phyloP scores from a whole-genome alignment of 768 basidiomycete species.

The Calocybe gangraenosa region DNA sequence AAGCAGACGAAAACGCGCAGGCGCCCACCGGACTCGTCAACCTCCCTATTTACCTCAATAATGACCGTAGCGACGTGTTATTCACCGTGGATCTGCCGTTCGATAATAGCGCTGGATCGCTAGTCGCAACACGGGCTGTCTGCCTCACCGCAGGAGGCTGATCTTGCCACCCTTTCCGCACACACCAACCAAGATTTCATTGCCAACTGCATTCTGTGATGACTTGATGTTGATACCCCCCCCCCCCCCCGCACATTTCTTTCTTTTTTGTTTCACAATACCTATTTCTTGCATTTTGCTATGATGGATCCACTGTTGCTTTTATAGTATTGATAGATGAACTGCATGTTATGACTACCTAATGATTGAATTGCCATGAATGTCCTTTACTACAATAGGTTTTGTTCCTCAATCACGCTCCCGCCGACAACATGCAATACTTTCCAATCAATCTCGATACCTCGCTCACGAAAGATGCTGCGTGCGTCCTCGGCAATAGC shows the following conservation, averaged over 20 bases:
- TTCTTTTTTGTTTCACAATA: constrained; percentile 2
- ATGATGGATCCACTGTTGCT: no score
- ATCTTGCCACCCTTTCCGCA: constrained; percentile 8
- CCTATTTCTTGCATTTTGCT: not conserved
- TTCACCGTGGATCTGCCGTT: constrained; percentile 88
- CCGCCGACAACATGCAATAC: constrained; percentile 62
- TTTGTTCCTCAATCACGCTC: constrained; percentile 27
- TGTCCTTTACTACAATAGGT: constrained; percentile 9
- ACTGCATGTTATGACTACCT: no score
- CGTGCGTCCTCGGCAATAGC: constrained; percentile 80
- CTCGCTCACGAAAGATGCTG: constrained; percentile 63
- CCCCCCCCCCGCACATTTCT: no score
- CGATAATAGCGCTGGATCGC: constrained; percentile 55
- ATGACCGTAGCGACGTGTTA: constrained; percentile 83
- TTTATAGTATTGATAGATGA: no score
- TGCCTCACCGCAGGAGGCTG: constrained; percentile 83
- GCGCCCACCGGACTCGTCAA: constrained; percentile 50
- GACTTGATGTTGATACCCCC: not conserved
- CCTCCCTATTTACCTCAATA: constrained; percentile 90
- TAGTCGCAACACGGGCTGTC: constrained; percentile 85
- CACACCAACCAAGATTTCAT: constrained; percentile 17
- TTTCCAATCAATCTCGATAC: constrained; percentile 88
- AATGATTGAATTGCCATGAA: no score
- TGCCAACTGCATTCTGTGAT: no score
- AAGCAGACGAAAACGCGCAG: constrained; percentile 38